These are phyloP conservation scores for Takashimella tepidaria DNA, from an alignment of 1,284 basidiomycete species.

Conservation along the genomic window DNA sequence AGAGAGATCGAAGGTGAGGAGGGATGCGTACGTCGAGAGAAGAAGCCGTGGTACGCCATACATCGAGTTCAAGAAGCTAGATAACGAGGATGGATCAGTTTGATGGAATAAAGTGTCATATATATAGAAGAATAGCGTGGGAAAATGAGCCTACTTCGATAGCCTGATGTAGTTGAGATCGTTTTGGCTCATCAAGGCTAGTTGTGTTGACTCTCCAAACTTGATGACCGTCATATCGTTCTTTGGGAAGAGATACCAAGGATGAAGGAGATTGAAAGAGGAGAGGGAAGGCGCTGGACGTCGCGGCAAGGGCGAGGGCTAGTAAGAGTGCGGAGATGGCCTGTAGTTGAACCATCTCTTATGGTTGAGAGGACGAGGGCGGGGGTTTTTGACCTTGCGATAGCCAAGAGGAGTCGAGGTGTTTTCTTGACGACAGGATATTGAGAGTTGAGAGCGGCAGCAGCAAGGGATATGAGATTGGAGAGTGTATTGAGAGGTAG, in stretches of 20 bases:
- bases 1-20: slow-evolving; percentile 6
- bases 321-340: not conserved
- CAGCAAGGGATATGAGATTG: too few species aligned
- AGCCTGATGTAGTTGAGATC: not conserved
- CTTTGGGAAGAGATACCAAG: not conserved
- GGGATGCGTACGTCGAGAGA: slow-evolving; percentile 33
- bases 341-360: not conserved
- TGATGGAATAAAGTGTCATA: not conserved
- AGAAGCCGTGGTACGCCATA: slow-evolving; percentile 36
- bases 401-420: too few species aligned
- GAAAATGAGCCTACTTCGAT: not conserved
- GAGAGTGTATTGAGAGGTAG: too few species aligned
- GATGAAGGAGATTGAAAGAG: not conserved
- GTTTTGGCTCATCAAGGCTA: slow-evolving; percentile 1
- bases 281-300: not conserved
- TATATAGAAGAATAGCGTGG: not conserved
- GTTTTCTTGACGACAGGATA: too few species aligned
- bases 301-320: not conserved
- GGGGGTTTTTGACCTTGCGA: too few species aligned
- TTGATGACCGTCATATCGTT: slow-evolving; percentile 28
- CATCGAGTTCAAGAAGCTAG: slow-evolving; percentile 38
- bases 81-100: not conserved
- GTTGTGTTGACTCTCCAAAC: slow-evolving; percentile 30
- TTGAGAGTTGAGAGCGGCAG: too few species aligned
- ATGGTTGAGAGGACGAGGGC: too few species aligned